Evolutionary conservation across 73 alveolate genomes (phyloP), one percentile per base, ranked within the genome.

Genomic region (Strombidium stylifer): DNA sequence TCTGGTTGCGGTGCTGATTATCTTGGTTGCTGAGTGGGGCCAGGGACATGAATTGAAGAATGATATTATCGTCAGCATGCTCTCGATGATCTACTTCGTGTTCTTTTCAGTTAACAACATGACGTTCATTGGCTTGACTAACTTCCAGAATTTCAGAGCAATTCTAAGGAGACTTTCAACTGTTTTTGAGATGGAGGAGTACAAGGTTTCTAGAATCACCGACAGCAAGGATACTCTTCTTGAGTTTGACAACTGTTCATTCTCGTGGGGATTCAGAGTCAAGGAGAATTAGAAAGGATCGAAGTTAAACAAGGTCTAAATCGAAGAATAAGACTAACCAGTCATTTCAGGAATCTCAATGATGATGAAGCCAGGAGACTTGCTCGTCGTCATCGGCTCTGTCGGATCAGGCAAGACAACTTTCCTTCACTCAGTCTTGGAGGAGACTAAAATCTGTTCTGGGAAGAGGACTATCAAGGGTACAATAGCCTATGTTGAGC

Each of bases 391-490:
- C 27, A 67, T 93, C 12, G 99, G 99, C 2, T 75, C 60, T 64
- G 97, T 91, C 8, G 99, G 98, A 8, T 64, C 89, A 36, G 99
- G 98, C 0, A 93, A 93, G 72, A 69, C 97, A 1, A 68, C 99
- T 6, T 82, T 93, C 34, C 71, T 94, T 24, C 56, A 59, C 39
- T 51, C 89, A 44, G 15, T 88, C 53, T 40, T 91, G 25, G 79
- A 86, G 31, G 89, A 85, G 65, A 73, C 70, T 24, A 61, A 68
- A 3, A 27, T 59, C 7, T 14, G 16, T 19, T 47, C n/a, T 16
- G 86, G 86, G 35, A 47, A 40, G 1, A 39, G 59, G 73, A 64
- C n/a, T 34, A 66, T 64, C 59, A 81, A 73, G 0, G 90, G 80
- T 28, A 54, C 70, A 14, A 77, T 93, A 26, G 91, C 96, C 7